Base-by-base conservation (phyloP, 1,139 yeast species). In the Geotrichum restrictum region DNA sequence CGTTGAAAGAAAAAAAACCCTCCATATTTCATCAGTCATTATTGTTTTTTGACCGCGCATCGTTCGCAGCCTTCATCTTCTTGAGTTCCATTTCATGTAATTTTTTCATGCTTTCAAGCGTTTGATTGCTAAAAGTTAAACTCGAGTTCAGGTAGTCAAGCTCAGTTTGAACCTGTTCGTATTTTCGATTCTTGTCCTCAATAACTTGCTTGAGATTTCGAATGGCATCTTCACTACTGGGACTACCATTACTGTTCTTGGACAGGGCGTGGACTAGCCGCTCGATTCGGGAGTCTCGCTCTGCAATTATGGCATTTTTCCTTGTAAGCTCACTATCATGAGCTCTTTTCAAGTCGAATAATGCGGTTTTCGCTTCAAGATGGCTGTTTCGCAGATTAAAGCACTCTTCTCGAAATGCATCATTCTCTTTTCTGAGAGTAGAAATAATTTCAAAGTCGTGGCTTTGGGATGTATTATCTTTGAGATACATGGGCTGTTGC, bases 41-140 rank as follows among this genome's bases (percentile, higher is more conserved):
- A 24, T 21, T 45, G 34, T 27, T 27, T 21, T 34, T 45, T 6
- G 38, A 13, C 5, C 22, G 40, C 33, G 34, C 11, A 16, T 45
- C 48, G 14, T 16, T 45, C 14, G 41, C 40, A 14, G 34, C n/a
- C 48, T 29, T 45, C 10, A 29, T 13, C 48, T 31, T 45, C 22
- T 45, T 45, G 13, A 45, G 21, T 19, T 45, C 48, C 48, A 45
- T 45, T 13, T 45, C 48, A 34, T 45, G 48, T 10, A 45, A 13
- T 19, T 31, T 37, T 21, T 45, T 45, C 34, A 34, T 31, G 14
- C 34, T 31, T 13, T 45, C 48, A 22, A 45, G 48, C 10, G 38
- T 31, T 3, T 29, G 38, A 22, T 36, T 45, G 24, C 39, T 45
- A 33, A 45, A 45, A 31, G 27, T 36, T n/a, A 45, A 19, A 13